Evolutionary conservation across 2,329 filamentous ascomycete species (phyloP), one percentile per base, ranked within the genome.

Genomic region (Penicillium sp.): DNA sequence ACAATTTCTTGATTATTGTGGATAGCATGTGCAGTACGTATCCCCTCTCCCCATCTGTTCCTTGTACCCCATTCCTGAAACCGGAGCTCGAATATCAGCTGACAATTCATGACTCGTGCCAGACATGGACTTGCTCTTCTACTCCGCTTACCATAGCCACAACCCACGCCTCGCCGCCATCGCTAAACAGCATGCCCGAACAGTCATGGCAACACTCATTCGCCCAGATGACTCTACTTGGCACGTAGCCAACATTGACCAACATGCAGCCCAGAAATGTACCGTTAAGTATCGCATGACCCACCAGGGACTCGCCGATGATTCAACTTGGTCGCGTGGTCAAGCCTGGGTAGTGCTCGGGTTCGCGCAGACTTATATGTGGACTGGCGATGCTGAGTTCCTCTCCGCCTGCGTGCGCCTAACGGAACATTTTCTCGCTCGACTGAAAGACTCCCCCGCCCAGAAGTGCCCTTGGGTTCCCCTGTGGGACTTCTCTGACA

Each of bases 341-440:
- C 66, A 69, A 46, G 58, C 66, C 1, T 69, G 66, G 66, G 66
- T 48, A 16, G 66, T 69, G 5, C 46, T 70, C 3, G 69, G 70
- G 13, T 73, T 67, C 48, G 71, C 74, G 5, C 77, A 80, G 59
- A 76, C 75, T 1, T 78, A 78, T 52, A 62, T 59, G 16, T 79
- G 77, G 77, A 65, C 65, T 3, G 46, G 58, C 29, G 59, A 65
- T 2, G 9, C 3, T 4, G 37, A 67, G 60, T 62, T 77, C 66
- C 46, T 79, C 0, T 44, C 65, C 9, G 53, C 35, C 7, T 39
- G 35, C n/a, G 9, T n/a, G 3, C 16, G 35, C n/a, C n/a, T 39
- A 8, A 19, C 35, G 6, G 35, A 39, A 39, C n/a, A 39, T 19
- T 39, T 39, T 8, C 16, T 39, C 6, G n/a, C 16, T 3, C 35